These are phyloP conservation scores for Wallemia mellicola DNA, from an alignment of 1,284 basidiomycete genomes.

Conservation along the genomic window DNA sequence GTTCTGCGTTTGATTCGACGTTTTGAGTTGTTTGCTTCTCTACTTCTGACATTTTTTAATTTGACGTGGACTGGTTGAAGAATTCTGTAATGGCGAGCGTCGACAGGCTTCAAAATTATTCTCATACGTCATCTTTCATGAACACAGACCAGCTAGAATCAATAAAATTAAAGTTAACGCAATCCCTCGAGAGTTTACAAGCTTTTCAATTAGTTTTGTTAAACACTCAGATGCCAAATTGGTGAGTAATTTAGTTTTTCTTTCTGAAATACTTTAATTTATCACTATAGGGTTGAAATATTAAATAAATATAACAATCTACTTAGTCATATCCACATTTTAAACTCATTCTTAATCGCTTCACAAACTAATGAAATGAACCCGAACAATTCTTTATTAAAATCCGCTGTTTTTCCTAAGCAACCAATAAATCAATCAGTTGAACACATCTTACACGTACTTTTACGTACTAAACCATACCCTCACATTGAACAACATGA, in stretches of 20 bases:
- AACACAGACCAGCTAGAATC: background rate
- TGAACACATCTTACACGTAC: background rate
- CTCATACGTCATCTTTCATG: background rate
- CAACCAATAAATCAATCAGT: background rate
- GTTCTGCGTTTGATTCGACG: background rate
- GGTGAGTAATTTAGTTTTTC: background rate
- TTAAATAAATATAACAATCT: background rate
- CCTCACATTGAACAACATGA: background rate
- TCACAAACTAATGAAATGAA: background rate
- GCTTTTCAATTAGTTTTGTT: background rate
- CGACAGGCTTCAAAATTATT: background rate
- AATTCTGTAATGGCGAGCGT: too few relatives aligned
- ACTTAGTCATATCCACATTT: background rate
- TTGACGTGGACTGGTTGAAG: background rate
- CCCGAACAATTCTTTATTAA: background rate
- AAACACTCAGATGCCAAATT: background rate
- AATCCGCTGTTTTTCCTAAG: background rate
- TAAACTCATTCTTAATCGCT: background rate
- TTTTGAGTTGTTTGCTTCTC: background rate
- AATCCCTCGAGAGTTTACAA: background rate
- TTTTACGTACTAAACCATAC: background rate
- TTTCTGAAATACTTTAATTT: background rate
- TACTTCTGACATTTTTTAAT: background rate
- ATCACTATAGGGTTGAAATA: background rate
- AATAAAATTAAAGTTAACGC: background rate